Evolutionary conservation across 306 rosid genomes (phyloP), one percentile per base, ranked within the genome.

Genomic region (Malus sylvestris): DNA sequence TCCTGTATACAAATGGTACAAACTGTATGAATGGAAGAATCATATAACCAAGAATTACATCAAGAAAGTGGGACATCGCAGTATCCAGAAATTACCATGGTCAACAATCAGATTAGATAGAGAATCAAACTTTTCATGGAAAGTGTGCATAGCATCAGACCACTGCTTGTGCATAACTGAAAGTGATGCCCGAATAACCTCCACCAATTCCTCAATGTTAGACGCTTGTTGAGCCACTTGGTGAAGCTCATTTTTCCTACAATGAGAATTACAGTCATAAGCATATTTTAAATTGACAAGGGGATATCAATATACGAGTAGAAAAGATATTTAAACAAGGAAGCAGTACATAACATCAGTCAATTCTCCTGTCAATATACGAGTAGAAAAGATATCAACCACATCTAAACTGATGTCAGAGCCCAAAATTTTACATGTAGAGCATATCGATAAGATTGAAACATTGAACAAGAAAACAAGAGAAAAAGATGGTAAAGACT

Each of bases 211-310:
- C 72, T 88, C 93, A 72, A 92, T 88, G 82, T 85, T 94, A 81
- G 97, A 94, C 80, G 98, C 98, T 83, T 94, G 98, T 81, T 90
- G 98, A 74, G 98, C 98, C 78, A 94, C 93, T 73, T 90, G 98
- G 85, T 94, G 93, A 73, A 94, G 95, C 82, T 92, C 98, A 85
- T 85, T 84, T 88, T 90, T 94, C 89, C 98, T 94, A 78, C 71
- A 83, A 63, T 70, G 76, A 83, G 71, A 63, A 71, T 75, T 83
- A 77, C 70, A 14, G 33, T 30, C 29, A 63, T 29, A 32, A 60
- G 52, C 40, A 63, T 15, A 65, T 45, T 16, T 35, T 30, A 29
- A 58, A 22, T 44, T n/a, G 8, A 5, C 1, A 61, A 35, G 29
- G 29, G 63, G 35, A 71, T 22, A 62, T 57, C 15, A 59, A 40